These are phyloP conservation scores for Diplocarpon rosae DNA, from an alignment of 2,329 filamentous ascomycete species.

Conservation along the genomic window DNA sequence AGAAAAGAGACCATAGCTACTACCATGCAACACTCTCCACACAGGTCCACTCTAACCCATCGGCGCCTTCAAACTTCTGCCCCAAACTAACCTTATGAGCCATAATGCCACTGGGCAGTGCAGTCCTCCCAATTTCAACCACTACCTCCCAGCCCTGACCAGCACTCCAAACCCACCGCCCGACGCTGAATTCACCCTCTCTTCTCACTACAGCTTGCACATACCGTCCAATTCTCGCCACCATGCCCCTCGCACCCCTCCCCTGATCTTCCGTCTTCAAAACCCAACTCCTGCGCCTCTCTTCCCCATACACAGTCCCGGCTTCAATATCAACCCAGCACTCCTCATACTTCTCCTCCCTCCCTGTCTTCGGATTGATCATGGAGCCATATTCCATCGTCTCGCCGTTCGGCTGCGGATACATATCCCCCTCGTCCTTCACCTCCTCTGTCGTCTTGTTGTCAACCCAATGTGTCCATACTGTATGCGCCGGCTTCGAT, in stretches of 20 bases:
- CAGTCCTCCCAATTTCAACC: background rate
- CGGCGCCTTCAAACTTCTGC: background rate
- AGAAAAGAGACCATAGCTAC: background rate
- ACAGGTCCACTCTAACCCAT: constrained; percentile 2
- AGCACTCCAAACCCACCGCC: constrained; percentile 14
- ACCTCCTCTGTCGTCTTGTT: constrained; percentile 18
- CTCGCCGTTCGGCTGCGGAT: constrained; percentile 14
- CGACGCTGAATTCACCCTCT: constrained; percentile 10
- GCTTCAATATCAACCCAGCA: constrained; percentile 25
- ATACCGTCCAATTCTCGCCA: constrained; percentile 15
- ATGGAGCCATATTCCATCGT: constrained; percentile 25
- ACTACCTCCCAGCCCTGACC: constrained; percentile 6
- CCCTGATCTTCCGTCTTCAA: constrained; percentile 7
- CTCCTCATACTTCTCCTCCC: constrained; percentile 25
- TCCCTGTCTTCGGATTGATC: constrained; percentile 22
- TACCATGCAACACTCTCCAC: constrained; percentile 2
- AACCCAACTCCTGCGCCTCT: constrained; percentile 15
- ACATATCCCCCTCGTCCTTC: constrained; percentile 27
- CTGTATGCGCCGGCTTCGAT: constrained; percentile 16
- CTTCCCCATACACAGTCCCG: constrained; percentile 6
- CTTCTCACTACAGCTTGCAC: constrained; percentile 17
- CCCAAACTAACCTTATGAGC: background rate
- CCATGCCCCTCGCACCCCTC: constrained; percentile 10
- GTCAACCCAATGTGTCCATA: constrained; percentile 24
- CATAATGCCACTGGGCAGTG: background rate